Evolutionary conservation across 495 filamentous ascomycete species (phyloP).

Genomic region (Usnea hakonensis): DNA sequence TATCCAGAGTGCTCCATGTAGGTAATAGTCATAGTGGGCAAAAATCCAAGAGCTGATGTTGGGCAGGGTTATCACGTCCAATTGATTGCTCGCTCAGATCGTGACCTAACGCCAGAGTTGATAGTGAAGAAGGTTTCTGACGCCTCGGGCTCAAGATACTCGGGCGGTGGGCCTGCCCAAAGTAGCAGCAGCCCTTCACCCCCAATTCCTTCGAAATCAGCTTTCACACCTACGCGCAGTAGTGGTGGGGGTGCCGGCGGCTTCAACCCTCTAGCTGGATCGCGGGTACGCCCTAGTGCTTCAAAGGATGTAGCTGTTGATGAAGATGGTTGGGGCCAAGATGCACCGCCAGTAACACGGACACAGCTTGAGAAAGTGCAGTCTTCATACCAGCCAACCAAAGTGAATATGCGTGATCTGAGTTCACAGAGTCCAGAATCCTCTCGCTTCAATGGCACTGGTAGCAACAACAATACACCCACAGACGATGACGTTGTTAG

Average conservation of each 20-base stretch:
- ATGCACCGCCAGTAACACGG: constrained; percentile 82
- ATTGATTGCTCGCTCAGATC: constrained; percentile 85
- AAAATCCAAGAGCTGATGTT: constrained; percentile 3
- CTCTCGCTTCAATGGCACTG: constrained; percentile 42
- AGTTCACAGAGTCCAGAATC: constrained; percentile 59
- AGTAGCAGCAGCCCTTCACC: constrained; percentile 51
- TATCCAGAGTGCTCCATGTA: constrained; percentile 83
- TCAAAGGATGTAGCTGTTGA: constrained; percentile 46
- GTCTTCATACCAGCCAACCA: constrained; percentile 87
- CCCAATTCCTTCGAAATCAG: constrained; percentile 74
- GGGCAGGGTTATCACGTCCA: constrained; percentile 88
- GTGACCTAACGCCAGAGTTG: constrained; percentile 73
- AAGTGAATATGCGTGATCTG: constrained; percentile 77
- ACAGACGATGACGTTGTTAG: constrained; percentile 59
- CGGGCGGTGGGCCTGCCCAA: constrained; percentile 44
- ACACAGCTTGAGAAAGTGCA: constrained; percentile 87
- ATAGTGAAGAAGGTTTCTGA: constrained; percentile 95
- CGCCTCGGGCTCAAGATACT: constrained; percentile 90
- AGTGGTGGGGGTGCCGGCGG: constrained; percentile 46
- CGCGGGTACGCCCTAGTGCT: constrained; percentile 39
- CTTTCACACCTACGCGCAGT: constrained; percentile 73
- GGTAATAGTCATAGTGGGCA: constrained; percentile 21
- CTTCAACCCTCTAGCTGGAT: constrained; percentile 55
- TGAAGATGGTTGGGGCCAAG: constrained; percentile 88
- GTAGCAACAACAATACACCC: constrained; percentile 24